Base-by-base conservation (phyloP, 108 stramenopile species). In the Nannochloropsis gaditana region DNA sequence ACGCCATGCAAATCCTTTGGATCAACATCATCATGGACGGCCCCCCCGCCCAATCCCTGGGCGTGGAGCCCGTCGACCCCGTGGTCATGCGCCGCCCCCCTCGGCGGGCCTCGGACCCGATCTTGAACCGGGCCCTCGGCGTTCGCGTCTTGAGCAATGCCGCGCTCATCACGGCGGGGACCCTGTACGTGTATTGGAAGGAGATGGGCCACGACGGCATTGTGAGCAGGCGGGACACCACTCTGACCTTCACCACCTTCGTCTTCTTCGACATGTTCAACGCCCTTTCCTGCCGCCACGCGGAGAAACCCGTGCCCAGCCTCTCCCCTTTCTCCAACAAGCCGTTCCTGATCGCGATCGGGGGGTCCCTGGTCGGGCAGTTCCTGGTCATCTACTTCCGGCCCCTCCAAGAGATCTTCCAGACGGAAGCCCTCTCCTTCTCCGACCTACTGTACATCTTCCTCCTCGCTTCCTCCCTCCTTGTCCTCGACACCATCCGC, bases 1-100 rank as follows among this genome's bases (percentile, higher is more conserved):
- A 97, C 91, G 95, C 98, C 10, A 98, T 96, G 94, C 96, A 97
- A 91, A 96, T 98, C 44, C 88, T 98, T n/a, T 98, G 95, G 95
- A 97, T 97, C 87, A 99, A 99, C 85, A 95, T 99, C 82, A 96
- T 98, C 88, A 98, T 98, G 96, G 98, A 98, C 83, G 98, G 97
- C 73, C 96, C 97, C 31, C 96, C 96, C 17, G 95, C 95, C 2
- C 95, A 96, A 86, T 90, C 88, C 84, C 86, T 98, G n/a, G 97
- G 96, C 31, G 95, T 96, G 9, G 96, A 98, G 87, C 95, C 95
- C 6, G 95, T 95, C 0, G 95, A 95, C 83, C 92, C 92, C 41
- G 88, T 84, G 79, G 95, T 98, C 80, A 90, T 96, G 45, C 90
- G 90, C 11, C 94, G 94, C 9, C 94, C 93, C 80, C 97, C 98